Evolutionary conservation across 2,329 filamentous ascomycete genomes (phyloP).

Genomic region (Tolypocladium endophyticum): DNA sequence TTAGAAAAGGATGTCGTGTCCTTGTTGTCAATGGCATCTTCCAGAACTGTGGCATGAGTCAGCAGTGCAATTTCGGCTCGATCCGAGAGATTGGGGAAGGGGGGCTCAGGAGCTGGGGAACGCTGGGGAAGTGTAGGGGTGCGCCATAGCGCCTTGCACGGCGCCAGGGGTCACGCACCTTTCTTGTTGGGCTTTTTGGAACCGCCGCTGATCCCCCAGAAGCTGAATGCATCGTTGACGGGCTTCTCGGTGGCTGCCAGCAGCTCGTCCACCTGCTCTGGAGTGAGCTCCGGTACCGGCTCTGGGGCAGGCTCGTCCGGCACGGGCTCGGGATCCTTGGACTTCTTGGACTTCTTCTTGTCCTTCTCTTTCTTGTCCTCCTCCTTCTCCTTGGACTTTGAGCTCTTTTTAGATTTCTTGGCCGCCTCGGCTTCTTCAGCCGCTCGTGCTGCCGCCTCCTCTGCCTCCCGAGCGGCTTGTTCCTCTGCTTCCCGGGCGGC

Average conservation of each 20-base stretch:
- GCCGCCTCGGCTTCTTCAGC: conserved; percentile 23
- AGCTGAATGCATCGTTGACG: conserved; percentile 38
- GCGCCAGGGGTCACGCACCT: conserved; percentile 22
- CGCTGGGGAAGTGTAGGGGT: conserved; percentile 5
- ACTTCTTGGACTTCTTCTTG: conserved; percentile 12
- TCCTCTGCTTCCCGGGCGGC: conserved; percentile 18
- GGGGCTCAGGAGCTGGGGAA: conserved; percentile 1
- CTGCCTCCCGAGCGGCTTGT: conserved; percentile 6
- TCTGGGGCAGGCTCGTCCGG: conserved; percentile 1
- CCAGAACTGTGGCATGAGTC: conserved; percentile 36
- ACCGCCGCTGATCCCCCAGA: conserved; percentile 38
- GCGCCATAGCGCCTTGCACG: background rate
- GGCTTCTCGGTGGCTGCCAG: conserved; percentile 20
- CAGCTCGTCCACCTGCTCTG: conserved; percentile 33
- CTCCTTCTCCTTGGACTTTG: conserved; percentile 21
- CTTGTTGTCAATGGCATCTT: conserved; percentile 30
- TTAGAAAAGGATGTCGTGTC: conserved; percentile 29
- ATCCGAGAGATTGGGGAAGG: conserved; percentile 14
- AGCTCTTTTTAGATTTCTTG: conserved; percentile 32
- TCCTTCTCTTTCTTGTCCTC: conserved; percentile 17
- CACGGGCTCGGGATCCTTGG: conserved; percentile 8
- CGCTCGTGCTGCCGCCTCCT: conserved; percentile 17
- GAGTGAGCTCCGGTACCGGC: conserved; percentile 21
- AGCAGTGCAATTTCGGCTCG: conserved; percentile 36
- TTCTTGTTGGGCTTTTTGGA: conserved; percentile 31